phyloP scores from a whole-genome alignment of 2,329 filamentous ascomycete genomes.

The Pseudonectria buxi region DNA sequence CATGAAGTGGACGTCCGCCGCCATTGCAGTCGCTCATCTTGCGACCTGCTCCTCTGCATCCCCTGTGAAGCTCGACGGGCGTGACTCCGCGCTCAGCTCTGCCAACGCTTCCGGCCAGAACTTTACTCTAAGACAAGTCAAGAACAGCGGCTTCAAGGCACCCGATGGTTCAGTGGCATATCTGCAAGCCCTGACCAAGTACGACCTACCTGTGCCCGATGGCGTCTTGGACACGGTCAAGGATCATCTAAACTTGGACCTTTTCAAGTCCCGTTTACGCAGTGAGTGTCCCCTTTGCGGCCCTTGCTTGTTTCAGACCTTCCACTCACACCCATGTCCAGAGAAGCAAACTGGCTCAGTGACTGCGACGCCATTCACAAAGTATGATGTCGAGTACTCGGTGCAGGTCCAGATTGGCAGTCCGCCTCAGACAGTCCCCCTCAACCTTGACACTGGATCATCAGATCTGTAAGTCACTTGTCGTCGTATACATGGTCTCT shows the following conservation, averaged over 20 bases:
- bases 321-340: too few species aligned
- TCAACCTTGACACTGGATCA: conserved; percentile 63
- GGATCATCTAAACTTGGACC: too few species aligned
- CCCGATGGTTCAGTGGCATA: too few species aligned
- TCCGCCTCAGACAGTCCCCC: conserved; percentile 47
- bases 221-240: too few species aligned
- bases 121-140: too few species aligned
- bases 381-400: conserved; percentile 50
- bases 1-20: conserved; percentile 6
- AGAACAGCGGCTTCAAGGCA: too few species aligned
- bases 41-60: background rate
- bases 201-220: too few species aligned
- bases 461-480: conserved; percentile 38
- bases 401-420: conserved; percentile 57
- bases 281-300: too few species aligned
- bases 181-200: too few species aligned
- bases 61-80: background rate
- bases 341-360: conserved; percentile 16
- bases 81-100: background rate
- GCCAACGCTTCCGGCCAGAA: too few species aligned
- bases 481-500: background rate
- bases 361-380: conserved; percentile 22
- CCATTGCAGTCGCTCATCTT: conserved; percentile 2
- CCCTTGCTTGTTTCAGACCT: too few species aligned
- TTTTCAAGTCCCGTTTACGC: too few species aligned